Conservation (phyloP, 169 alveolate species). For the Theileria equi region DNA sequence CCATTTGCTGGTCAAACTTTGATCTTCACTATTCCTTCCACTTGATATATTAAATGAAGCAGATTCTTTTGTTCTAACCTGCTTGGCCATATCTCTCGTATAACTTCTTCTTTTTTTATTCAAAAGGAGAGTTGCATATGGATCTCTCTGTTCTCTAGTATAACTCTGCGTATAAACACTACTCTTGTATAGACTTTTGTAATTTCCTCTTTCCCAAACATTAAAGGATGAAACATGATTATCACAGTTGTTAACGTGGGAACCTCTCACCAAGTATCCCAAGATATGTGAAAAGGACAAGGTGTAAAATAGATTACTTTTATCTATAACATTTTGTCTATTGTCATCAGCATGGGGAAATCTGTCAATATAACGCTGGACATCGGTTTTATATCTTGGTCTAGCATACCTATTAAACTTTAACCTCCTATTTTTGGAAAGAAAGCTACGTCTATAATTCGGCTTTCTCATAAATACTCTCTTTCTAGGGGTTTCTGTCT, state of each 20-base stretch:
- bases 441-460: not conserved
- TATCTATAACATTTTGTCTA: not conserved
- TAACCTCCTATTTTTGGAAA: not conserved
- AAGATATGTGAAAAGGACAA: not conserved
- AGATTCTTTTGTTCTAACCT: not conserved
- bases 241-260: not conserved
- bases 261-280: conserved; percentile 18
- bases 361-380: not conserved
- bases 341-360: too few species aligned
- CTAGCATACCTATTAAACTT: conserved; percentile 1
- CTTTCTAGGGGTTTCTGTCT: too few species aligned
- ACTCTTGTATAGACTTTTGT: too few species aligned
- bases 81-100: not conserved
- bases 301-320: conserved; percentile 5
- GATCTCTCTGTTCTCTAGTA: too few species aligned
- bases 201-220: too few species aligned
- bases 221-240: not conserved
- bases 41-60: not conserved
- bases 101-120: too few species aligned
- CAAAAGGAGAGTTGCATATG: too few species aligned
- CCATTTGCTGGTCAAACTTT: too few species aligned
- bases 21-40: too few species aligned
- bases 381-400: not conserved
- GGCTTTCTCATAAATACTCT: conserved; percentile 19
- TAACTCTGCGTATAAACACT: too few species aligned